These are phyloP conservation scores for Moringa oleifera DNA, from an alignment of 345 rosid genomes.

Conservation along the genomic window DNA sequence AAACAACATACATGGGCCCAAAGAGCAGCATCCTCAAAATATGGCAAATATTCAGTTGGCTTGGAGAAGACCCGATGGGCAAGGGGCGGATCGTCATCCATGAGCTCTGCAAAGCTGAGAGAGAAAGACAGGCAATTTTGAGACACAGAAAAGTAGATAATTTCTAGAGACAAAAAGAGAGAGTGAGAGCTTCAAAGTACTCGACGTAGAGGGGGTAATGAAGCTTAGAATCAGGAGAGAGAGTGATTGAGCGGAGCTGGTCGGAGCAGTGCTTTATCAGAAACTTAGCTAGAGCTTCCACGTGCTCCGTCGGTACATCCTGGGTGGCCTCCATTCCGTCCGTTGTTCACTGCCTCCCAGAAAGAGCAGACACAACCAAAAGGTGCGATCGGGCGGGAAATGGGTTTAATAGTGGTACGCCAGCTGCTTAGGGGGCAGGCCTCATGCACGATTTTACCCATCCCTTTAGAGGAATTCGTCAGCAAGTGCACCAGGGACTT, in stretches of 20 bases:
- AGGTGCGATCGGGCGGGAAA: constrained; percentile 23
- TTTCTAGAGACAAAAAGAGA: not conserved
- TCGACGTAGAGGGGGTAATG: constrained; percentile 73
- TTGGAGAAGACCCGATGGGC: constrained; percentile 53
- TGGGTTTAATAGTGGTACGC: not conserved
- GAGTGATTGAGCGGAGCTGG: constrained; percentile 61
- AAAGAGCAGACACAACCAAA: too few relatives aligned
- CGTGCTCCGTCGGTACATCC: constrained; percentile 21
- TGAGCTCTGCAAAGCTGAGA: constrained; percentile 67
- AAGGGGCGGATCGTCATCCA: constrained; percentile 57
- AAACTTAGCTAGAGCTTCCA: constrained; percentile 51
- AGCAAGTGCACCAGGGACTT: too few relatives aligned
- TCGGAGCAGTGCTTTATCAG: constrained; percentile 46
- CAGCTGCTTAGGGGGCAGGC: too few relatives aligned
- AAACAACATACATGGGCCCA: constrained; percentile 63
- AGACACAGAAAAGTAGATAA: not conserved
- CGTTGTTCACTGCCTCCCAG: constrained; percentile 8
- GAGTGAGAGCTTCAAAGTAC: constrained; percentile 22
- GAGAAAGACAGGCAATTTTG: not conserved
- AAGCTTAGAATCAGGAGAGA: constrained; percentile 68
- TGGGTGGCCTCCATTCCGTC: constrained; percentile 20
- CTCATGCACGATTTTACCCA: too few relatives aligned
- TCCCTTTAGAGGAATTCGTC: too few relatives aligned
- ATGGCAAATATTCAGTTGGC: constrained; percentile 50
- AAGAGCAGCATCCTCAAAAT: constrained; percentile 64